Base-by-base conservation (phyloP, 139 green algal species). In the Astrephomene gubernaculifera region DNA sequence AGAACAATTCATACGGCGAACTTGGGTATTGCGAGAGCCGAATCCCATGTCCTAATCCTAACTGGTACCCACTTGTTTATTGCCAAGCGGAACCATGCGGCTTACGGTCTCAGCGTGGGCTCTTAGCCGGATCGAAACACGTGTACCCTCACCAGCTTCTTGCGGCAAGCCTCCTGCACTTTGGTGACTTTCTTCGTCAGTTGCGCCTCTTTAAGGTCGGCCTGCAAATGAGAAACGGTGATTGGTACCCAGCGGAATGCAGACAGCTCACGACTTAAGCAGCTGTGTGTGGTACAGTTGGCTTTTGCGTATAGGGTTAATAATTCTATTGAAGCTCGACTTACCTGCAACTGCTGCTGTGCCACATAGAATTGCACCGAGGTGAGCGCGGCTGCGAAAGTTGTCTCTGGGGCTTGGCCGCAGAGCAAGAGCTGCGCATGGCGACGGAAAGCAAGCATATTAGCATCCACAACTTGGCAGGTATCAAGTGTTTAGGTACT, bases 101-200 rank as follows among this genome's bases (percentile, higher is more conserved):
- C n/a, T n/a, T n/a, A n/a, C n/a, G n/a, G n/a, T n/a, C n/a, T n/a
- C n/a, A n/a, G n/a, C n/a, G n/a, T n/a, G n/a, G n/a, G n/a, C n/a
- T n/a, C n/a, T n/a, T n/a, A n/a, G n/a, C n/a, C n/a, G n/a, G n/a
- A n/a, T n/a, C n/a, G n/a, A n/a, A n/a, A n/a, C n/a, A n/a, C n/a
- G n/a, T n/a, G n/a, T n/a, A n/a, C n/a, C n/a, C 70, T 69, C 22
- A 83, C 76, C 79, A 96, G 87, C 86, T 96, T 96, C 44, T 88
- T 87, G 19, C 89, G 91, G 85, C 90, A 96, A 45, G 87, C 76
- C 19, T 95, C 87, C 44, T 96, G 89, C 39, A 94, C 86, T 68
- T 89, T 91, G 1, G 45, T 81, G 2, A 97, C 86, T 80, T 93
- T 94, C 65, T 89, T 91, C n/a, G 78, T 71, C 25, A 91, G 75